Evolutionary conservation across 2,329 filamentous ascomycete genomes (phyloP).

Genomic region (Diaporthe amygdali): DNA sequence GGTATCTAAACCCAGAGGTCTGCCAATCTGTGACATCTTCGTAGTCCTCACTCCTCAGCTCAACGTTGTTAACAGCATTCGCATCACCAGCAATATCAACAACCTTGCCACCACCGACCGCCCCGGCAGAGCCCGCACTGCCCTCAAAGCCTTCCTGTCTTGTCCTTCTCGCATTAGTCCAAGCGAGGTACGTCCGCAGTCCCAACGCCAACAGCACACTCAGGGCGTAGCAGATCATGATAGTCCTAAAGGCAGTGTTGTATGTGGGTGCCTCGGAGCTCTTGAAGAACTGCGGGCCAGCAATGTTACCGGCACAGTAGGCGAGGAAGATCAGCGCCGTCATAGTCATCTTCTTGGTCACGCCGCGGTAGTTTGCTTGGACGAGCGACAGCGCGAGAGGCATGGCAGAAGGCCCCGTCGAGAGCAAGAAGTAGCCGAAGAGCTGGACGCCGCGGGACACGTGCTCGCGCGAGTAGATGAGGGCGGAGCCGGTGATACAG

Average conservation of each 20-base stretch:
- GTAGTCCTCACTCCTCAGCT: conserved; percentile 51
- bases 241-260: conserved; percentile 57
- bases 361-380: conserved; percentile 60
- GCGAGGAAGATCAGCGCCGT: conserved; percentile 60
- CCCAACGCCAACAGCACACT: conserved; percentile 48
- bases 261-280: conserved; percentile 55
- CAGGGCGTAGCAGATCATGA: conserved; percentile 61
- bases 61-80: conserved; percentile 40
- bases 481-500: conserved; percentile 55
- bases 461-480: conserved; percentile 54
- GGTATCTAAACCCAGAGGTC: conserved; percentile 63
- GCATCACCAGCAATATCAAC: conserved; percentile 33
- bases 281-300: conserved; percentile 60
- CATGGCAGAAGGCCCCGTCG: conserved; percentile 57
- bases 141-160: conserved; percentile 50
- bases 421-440: conserved; percentile 63
- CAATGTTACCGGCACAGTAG: conserved; percentile 62
- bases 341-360: conserved; percentile 66
- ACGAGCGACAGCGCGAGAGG: conserved; percentile 61
- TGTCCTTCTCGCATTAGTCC: conserved; percentile 48
- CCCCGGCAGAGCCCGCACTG: conserved; percentile 47
- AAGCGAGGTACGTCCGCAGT: conserved; percentile 53
- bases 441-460: conserved; percentile 51
- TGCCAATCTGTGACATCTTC: conserved; percentile 67
- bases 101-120: conserved; percentile 43